phyloP scores from a whole-genome alignment of 2,329 filamentous ascomycete species.

The Westerdykella aurantiaca region DNA sequence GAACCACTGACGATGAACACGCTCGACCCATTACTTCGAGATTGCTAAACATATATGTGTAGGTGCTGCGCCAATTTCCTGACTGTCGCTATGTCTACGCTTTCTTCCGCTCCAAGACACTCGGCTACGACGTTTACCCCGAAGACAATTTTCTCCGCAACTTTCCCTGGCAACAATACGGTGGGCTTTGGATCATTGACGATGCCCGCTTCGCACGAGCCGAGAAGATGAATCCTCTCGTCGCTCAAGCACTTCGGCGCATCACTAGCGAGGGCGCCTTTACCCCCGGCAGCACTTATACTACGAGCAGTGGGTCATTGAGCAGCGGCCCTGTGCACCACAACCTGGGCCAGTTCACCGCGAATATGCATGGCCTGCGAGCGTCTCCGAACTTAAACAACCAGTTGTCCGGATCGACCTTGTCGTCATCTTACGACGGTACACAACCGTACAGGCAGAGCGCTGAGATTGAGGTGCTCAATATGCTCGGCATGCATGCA shows the following conservation, averaged over 20 bases:
- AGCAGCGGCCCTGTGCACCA: too few species aligned
- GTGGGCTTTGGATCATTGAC: slow-evolving; percentile 33
- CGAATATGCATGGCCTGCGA: too few species aligned
- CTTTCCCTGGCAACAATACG: slow-evolving; percentile 37
- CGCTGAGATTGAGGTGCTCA: slow-evolving; percentile 6
- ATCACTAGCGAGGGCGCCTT: slow-evolving; percentile 26
- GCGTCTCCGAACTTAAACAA: slow-evolving; percentile 3
- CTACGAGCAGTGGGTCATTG: slow-evolving; percentile 7
- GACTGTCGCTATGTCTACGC: slow-evolving; percentile 35
- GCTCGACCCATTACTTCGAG: not conserved
- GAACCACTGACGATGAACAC: not conserved
- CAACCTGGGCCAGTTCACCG: slow-evolving; percentile 2
- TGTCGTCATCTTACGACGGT: not conserved
- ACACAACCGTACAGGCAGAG: not conserved
- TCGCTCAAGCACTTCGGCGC: slow-evolving; percentile 23
- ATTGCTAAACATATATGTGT: slow-evolving; percentile 20
- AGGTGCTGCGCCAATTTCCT: slow-evolving; percentile 36
- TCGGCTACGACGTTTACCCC: slow-evolving; percentile 37
- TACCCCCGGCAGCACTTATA: slow-evolving; percentile 6
- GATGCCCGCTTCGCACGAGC: slow-evolving; percentile 35
- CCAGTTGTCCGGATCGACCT: not conserved
- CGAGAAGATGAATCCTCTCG: slow-evolving; percentile 17
- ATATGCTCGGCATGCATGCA: slow-evolving; percentile 13
- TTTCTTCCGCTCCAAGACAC: slow-evolving; percentile 33
- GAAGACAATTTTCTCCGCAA: slow-evolving; percentile 34